Evolutionary conservation across 371 early-diverging fungal genomes (phyloP), one percentile per base, ranked within the genome.

Genomic region (Mucor circinelloides): DNA sequence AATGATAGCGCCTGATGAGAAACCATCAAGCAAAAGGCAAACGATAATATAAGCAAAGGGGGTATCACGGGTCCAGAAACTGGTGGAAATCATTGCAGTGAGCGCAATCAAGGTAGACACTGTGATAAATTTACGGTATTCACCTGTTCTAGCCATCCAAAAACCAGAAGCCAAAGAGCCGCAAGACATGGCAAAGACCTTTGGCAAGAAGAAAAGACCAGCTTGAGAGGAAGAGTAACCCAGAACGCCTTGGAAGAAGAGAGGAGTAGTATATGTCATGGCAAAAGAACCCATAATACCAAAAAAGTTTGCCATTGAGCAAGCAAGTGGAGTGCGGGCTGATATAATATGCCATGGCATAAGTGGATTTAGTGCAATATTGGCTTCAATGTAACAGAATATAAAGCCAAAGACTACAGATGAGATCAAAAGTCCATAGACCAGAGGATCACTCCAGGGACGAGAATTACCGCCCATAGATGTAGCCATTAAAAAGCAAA

Each of bases 361-460:
- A 19, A 88, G 91, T 50, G 95, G 95, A 0, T 93, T 92, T 66
- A 75, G 87, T 48, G 87, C 93, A 21, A 87, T 89, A 3, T 91
- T 90, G 63, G 80, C 83, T 66, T 94, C 93, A 4, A 89, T 56
- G 3, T 82, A 19, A 42, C 84, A 68, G 58, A 92, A 92, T 5
- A 80, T 28, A 1, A 77, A 46, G 1, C 84, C 75, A 15, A 87
- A 61, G 0, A 75, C 71, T 17, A 74, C 68, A 7, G 86, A 86
- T 10, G 75, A 84, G n/a, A 77, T 71, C 12, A 91, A 71, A 25
- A 90, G 73, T 0, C 84, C 84, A 46, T 87, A 79, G 13, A 88
- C 84, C 25, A 72, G 32, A 7, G 85, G 87, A 31, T 90, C 84
- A 27, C 75, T 67, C 94, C 93, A 88, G 2, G 79, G 67, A 64